Evolutionary conservation across 352 stramenopile genomes (phyloP).

Genomic region (Globisporangium orthogonon): DNA sequence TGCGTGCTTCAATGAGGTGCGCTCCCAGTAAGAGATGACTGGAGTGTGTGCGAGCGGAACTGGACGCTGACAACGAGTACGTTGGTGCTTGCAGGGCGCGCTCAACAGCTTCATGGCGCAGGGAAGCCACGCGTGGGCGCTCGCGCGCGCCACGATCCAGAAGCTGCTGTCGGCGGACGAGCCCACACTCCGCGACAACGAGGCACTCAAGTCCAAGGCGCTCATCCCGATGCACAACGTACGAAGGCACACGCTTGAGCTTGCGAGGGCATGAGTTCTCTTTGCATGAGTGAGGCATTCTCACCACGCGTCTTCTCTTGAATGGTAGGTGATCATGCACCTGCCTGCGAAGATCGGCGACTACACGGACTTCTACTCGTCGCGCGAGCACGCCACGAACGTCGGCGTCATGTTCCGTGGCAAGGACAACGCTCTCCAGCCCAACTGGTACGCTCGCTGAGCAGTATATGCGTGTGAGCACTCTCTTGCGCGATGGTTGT

Average conservation of each 20-base stretch:
- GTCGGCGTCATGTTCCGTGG: conserved; percentile 91
- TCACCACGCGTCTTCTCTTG: background rate
- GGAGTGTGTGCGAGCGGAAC: background rate
- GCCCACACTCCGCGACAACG: conserved; percentile 76
- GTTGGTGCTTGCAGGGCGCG: conserved; percentile 26
- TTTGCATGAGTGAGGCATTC: background rate
- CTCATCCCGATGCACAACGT: conserved; percentile 75
- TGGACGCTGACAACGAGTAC: conserved; percentile 23
- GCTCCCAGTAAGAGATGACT: background rate
- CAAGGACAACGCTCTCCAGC: conserved; percentile 94
- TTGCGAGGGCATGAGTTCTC: too few species aligned
- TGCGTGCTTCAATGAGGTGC: conserved; percentile 61
- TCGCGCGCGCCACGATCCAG: conserved; percentile 82
- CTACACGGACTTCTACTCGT: conserved; percentile 98
- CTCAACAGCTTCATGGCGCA: conserved; percentile 94
- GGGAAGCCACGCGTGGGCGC: conserved; percentile 81
- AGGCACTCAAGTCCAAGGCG: conserved; percentile 56
- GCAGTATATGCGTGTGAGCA: background rate
- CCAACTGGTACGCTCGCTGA: conserved; percentile 79
- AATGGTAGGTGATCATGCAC: conserved; percentile 68
- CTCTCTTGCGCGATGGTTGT: background rate
- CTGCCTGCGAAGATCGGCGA: conserved; percentile 93
- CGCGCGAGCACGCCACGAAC: conserved; percentile 95
- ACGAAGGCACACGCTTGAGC: background rate
- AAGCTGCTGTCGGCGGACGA: conserved; percentile 76